Percentiles rank a stretch among this genome's conserved stretches.
Conservation (phyloP, 805 yeast species). For the Lipomyces kockii region DNA sequence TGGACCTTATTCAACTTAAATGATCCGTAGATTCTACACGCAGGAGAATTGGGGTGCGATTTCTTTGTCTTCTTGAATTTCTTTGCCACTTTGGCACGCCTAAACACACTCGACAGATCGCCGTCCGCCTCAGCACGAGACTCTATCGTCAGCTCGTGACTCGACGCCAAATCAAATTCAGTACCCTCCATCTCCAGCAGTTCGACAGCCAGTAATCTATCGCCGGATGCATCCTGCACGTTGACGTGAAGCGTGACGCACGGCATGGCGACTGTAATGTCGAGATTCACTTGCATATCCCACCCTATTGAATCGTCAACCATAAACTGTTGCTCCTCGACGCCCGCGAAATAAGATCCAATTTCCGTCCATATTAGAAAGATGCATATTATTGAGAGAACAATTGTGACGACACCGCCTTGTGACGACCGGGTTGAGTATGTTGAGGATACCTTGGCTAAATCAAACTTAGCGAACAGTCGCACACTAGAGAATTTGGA, state of each 20-base stretch:
- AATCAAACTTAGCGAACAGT: background rate
- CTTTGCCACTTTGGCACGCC: slow-evolving; percentile 31
- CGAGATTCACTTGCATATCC: slow-evolving; percentile 72
- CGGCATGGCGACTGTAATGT: slow-evolving; percentile 80
- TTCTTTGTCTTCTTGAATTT: slow-evolving; percentile 25
- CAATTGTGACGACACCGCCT: slow-evolving; percentile 74
- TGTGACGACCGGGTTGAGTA: slow-evolving; percentile 74
- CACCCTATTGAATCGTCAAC: slow-evolving; percentile 68
- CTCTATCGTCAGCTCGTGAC: slow-evolving; percentile 33
- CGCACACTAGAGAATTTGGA: background rate
- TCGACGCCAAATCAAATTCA: slow-evolving; percentile 24
- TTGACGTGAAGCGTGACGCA: slow-evolving; percentile 77
- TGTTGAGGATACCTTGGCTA: slow-evolving; percentile 69
- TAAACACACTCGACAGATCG: slow-evolving; percentile 26
- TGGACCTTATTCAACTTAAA: slow-evolving; percentile 82
- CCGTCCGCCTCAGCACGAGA: slow-evolving; percentile 26
- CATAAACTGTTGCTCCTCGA: slow-evolving; percentile 72
- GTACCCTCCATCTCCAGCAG: slow-evolving; percentile 69
- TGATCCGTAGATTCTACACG: slow-evolving; percentile 84
- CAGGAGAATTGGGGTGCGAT: slow-evolving; percentile 50
- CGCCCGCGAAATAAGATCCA: slow-evolving; percentile 84
- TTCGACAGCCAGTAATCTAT: slow-evolving; percentile 77
- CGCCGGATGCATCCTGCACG: slow-evolving; percentile 77
- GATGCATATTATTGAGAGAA: slow-evolving; percentile 64
- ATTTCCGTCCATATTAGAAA: slow-evolving; percentile 82